Evolutionary conservation across 306 rosid genomes (phyloP), one percentile per base, ranked within the genome.

Genomic region (Arachis hypogaea): DNA sequence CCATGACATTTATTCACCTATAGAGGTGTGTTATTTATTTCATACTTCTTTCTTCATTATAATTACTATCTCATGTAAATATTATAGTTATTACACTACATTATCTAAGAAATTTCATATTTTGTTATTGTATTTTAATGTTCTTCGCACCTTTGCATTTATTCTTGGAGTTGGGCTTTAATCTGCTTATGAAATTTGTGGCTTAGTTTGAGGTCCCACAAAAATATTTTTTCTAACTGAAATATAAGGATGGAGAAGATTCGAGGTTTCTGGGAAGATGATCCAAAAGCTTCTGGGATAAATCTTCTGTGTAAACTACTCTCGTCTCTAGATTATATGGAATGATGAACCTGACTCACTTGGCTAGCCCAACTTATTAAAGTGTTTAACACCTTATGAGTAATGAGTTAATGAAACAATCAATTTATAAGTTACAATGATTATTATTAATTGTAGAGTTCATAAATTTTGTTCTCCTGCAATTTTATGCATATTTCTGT

Each of bases 261-360:
- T 59, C 52, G 52, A 72, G 50, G 44, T 60, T 57, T 60, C 46
- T 18, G 11, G 9, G 43, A 40, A 43, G 42, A 60, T 43, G 69
- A 59, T 74, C 69, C 64, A 0, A 36, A 67, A 76, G 59, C 76
- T 67, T 54, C 71, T 47, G 77, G 63, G 63, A 18, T 59, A 54
- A 66, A 54, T 50, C 68, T 76, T 62, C 7, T 72, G 57, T 61
- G 7, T 59, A 41, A 41, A 14, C 66, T 71, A 47, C 72, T 62
- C 72, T 11, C 3, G 7, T 67, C 59, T 16, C 72, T 49, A 59
- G 47, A 49, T 68, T 57, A 46, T 74, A 60, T 57, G 38, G 12
- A 14, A 18, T 70, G 80, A 72, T 29, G 67, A 79, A 62, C 56
- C 49, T 66, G 54, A 75, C 59, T 69, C 28, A 28, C 55, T 9